These are phyloP conservation scores for Rhinocladiella mackenziei DNA, from an alignment of 2,329 filamentous ascomycete genomes.

Conservation along the genomic window DNA sequence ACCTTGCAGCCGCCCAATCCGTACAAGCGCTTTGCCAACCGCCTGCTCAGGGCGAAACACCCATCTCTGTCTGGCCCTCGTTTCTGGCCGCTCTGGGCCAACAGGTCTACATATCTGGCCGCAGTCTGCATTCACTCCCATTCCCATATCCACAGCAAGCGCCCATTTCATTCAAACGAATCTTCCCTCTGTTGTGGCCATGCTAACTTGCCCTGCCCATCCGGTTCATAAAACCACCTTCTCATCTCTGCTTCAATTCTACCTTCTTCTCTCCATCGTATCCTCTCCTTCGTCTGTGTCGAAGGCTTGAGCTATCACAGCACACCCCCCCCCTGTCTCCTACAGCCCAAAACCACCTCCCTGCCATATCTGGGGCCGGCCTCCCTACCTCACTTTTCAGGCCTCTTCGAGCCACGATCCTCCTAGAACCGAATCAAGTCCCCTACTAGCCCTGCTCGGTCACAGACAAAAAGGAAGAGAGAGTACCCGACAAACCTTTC, in stretches of 20 bases:
- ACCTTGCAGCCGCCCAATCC: constrained; percentile 20
- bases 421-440: neutral
- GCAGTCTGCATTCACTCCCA: constrained; percentile 16
- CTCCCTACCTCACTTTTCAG: constrained; percentile 20
- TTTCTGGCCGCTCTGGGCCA: constrained; percentile 14
- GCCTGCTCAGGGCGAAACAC: constrained; percentile 23
- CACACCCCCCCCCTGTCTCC: constrained; percentile 7
- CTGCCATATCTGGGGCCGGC: constrained; percentile 20
- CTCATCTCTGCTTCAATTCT: constrained; percentile 2
- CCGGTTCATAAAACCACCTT: constrained; percentile 6
- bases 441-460: constrained; percentile 1
- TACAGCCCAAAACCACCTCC: constrained; percentile 10
- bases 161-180: constrained; percentile 6
- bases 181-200: constrained; percentile 3
- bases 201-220: constrained; percentile 1
- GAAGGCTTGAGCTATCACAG: constrained; percentile 15
- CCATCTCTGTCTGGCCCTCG: constrained; percentile 4
- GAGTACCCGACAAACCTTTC: constrained; percentile 8
- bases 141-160: constrained; percentile 12
- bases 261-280: neutral
- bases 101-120: constrained; percentile 12
- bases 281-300: constrained; percentile 19
- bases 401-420: constrained; percentile 13
- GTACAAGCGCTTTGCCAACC: constrained; percentile 14
- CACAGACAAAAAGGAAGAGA: constrained; percentile 5